A percentile compares a stretch with the other conserved stretches of the same genome.
phyloP scores from a whole-genome alignment of 2,329 filamentous ascomycete species.

The Fusarium chlamydosporum region DNA sequence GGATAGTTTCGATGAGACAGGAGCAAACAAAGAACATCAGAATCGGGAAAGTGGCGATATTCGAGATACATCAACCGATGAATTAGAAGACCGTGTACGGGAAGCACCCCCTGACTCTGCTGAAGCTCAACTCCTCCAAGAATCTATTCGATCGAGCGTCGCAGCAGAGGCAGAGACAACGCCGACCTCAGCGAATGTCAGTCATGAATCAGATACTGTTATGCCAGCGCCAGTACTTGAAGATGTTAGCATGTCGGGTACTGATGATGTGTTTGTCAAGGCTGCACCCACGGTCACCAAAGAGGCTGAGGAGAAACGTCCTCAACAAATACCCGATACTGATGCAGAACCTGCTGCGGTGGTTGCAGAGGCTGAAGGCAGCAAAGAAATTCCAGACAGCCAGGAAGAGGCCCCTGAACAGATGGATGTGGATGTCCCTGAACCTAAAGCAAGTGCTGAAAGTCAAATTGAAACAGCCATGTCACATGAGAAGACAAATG shows the following conservation, averaged over 20 bases:
- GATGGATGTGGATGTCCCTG: slow-evolving; percentile 56
- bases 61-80: slow-evolving; percentile 32
- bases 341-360: background rate
- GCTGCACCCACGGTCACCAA: slow-evolving; percentile 3
- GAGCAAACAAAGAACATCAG: slow-evolving; percentile 36
- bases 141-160: slow-evolving; percentile 55
- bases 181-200: slow-evolving; percentile 6
- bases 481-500: slow-evolving; percentile 27
- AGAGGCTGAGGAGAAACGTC: slow-evolving; percentile 7
- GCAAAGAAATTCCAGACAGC: slow-evolving; percentile 56
- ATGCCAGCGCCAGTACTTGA: slow-evolving; percentile 10
- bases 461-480: slow-evolving; percentile 14
- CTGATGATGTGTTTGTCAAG: slow-evolving; percentile 4
- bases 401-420: slow-evolving; percentile 53
- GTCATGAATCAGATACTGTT: slow-evolving; percentile 14
- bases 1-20: slow-evolving; percentile 53
- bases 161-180: slow-evolving; percentile 34
- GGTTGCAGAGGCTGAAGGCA: slow-evolving; percentile 4
- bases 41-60: slow-evolving; percentile 7
- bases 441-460: slow-evolving; percentile 38
- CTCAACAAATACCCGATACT: slow-evolving; percentile 2
- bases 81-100: slow-evolving; percentile 44
- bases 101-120: slow-evolving; percentile 51
- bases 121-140: slow-evolving; percentile 63
- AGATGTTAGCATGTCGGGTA: slow-evolving; percentile 20